phyloP scores from a whole-genome alignment of 1,284 basidiomycete species.

The Malassezia sympodialis region DNA sequence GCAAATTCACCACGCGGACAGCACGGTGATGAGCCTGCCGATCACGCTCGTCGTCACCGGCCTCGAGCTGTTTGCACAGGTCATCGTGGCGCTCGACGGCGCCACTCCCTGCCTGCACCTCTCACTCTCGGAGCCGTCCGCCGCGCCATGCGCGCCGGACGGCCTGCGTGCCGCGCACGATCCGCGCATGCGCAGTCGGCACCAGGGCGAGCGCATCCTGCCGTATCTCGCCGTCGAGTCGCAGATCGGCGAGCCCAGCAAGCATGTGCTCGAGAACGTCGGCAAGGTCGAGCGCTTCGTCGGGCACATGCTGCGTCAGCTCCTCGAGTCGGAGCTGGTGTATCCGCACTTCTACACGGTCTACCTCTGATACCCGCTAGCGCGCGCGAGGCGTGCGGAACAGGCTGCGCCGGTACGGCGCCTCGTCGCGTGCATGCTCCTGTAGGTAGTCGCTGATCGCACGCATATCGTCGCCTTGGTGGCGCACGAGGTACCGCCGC shows the following conservation, averaged over 20 bases:
- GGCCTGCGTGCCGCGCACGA: conserved; percentile 1
- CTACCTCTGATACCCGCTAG: conserved; percentile 21
- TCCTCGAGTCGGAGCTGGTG: conserved; percentile 57
- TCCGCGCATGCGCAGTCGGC: conserved; percentile 50
- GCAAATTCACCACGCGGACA: conserved; percentile 88
- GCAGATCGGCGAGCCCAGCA: conserved; percentile 89
- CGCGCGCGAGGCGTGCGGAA: conserved; percentile 15
- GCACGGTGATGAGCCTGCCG: conserved; percentile 88
- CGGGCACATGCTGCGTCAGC: conserved; percentile 84
- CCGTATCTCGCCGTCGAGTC: conserved; percentile 87
- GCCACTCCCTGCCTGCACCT: conserved; percentile 67
- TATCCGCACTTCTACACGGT: conserved; percentile 47
- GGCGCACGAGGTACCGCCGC: conserved; percentile 1
- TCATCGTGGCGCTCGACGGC: conserved; percentile 83
- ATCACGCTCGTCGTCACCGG: conserved; percentile 82
- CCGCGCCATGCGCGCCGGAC: conserved; percentile 27
- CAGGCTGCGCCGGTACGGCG: conserved; percentile 3
- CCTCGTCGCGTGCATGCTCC: conserved; percentile 6
- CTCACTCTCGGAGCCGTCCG: conserved; percentile 54
- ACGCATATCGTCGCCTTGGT: conserved; percentile 8
- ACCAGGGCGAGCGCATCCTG: conserved; percentile 60
- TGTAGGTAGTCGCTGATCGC: conserved; percentile 15
- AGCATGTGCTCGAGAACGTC: conserved; percentile 91
- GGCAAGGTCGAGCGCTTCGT: conserved; percentile 92
- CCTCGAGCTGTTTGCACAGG: conserved; percentile 71